A percentile compares a stretch with the other conserved stretches of the same genome.
Evolutionary conservation across 148 eudicot genomes (phyloP).

Genomic region (Linanthus parryae): DNA sequence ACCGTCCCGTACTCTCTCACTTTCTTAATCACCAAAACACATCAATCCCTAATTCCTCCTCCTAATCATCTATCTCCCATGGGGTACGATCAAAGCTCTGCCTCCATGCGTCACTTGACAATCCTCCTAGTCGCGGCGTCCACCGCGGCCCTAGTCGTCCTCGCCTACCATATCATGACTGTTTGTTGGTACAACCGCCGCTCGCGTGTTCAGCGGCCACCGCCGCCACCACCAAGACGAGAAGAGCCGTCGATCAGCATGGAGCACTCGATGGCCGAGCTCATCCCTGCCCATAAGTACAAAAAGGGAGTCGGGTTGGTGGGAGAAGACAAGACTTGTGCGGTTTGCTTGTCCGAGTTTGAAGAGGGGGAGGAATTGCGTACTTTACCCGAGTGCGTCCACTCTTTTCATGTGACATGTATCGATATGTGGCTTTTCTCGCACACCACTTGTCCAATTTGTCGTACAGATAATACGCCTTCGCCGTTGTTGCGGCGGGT

Average conservation of each 20-base stretch:
- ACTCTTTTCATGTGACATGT: constrained; percentile 19
- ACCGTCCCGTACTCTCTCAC: background rate
- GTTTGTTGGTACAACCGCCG: constrained; percentile 8
- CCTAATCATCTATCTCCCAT: background rate
- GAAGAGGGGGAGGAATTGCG: constrained; percentile 20
- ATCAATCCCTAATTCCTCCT: background rate
- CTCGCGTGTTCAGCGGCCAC: background rate
- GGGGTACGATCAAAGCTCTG: constrained; percentile 1
- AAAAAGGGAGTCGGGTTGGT: background rate
- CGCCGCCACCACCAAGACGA: background rate
- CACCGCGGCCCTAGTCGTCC: constrained; percentile 5
- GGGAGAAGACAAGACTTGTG: constrained; percentile 13
- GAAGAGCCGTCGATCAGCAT: background rate
- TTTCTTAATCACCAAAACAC: background rate
- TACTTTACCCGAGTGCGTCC: constrained; percentile 14
- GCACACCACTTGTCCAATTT: constrained; percentile 16
- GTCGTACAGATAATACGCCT: constrained; percentile 11
- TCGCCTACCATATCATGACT: constrained; percentile 7
- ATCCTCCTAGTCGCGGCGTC: constrained; percentile 11
- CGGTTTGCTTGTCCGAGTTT: constrained; percentile 19
- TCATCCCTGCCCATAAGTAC: constrained; percentile 21
- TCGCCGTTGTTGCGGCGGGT: too few species aligned
- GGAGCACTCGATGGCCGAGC: constrained; percentile 8
- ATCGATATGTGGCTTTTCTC: constrained; percentile 30
- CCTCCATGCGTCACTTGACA: constrained; percentile 6